phyloP scores from a whole-genome alignment of 2,329 filamentous ascomycete genomes.

The Fusarium metavorans region DNA sequence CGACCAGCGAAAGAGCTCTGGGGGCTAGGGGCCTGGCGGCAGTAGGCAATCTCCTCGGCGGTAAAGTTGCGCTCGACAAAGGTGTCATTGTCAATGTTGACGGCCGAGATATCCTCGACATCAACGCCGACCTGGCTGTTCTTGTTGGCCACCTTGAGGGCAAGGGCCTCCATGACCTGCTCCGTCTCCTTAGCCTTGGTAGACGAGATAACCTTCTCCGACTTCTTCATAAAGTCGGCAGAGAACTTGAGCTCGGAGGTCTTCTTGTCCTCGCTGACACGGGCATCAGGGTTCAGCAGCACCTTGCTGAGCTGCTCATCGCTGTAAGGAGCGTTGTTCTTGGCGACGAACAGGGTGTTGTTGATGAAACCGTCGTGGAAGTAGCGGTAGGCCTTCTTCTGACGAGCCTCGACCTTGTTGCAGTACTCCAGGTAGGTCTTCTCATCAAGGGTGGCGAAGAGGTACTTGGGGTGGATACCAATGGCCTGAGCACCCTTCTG shows the following conservation, averaged over 20 bases:
- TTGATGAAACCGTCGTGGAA: constrained; percentile 99
- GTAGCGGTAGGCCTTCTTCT: constrained; percentile 99
- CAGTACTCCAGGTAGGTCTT: constrained; percentile 85
- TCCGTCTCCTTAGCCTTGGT: constrained; percentile 72
- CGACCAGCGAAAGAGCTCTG: constrained; percentile 93
- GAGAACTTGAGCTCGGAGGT: constrained; percentile 82
- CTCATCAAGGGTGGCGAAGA: constrained; percentile 94
- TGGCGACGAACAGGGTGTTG: constrained; percentile 97
- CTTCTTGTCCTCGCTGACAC: constrained; percentile 89
- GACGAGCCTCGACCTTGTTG: constrained; percentile 87
- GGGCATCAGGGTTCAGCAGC: constrained; percentile 93
- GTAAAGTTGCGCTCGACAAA: constrained; percentile 98
- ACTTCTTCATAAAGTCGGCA: constrained; percentile 74
- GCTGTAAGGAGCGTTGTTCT: constrained; percentile 89
- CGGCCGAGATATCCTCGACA: constrained; percentile 86
- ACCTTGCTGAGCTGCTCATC: constrained; percentile 88
- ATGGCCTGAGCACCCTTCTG: constrained; percentile 99
- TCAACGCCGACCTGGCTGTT: constrained; percentile 91
- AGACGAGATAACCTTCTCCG: constrained; percentile 64
- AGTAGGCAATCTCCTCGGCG: constrained; percentile 84
- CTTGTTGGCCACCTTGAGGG: constrained; percentile 66
- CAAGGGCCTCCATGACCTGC: constrained; percentile 82
- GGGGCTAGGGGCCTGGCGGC: constrained; percentile 80
- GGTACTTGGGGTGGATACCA: constrained; percentile 95
- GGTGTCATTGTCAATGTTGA: constrained; percentile 94